phyloP scores from a whole-genome alignment of 169 alveolate genomes.

The Plasmodium vinckei region DNA sequence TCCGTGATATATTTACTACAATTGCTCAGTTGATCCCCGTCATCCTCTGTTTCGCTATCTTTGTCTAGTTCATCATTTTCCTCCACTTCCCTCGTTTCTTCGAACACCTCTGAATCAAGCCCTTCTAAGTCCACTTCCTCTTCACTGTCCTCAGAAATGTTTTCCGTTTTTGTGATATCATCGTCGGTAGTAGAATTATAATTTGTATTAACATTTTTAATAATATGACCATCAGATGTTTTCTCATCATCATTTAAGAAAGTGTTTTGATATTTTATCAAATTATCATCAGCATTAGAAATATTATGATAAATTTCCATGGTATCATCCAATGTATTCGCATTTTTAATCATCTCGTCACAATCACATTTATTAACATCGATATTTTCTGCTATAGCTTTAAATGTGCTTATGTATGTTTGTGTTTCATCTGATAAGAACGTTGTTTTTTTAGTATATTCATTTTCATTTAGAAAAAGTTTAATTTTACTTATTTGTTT shows the following conservation, averaged over 20 bases:
- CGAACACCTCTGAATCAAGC: not conserved
- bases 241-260: too few species aligned
- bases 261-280: too few species aligned
- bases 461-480: conserved; percentile 19
- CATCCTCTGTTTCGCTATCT: not conserved
- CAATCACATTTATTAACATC: too few species aligned
- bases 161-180: not conserved
- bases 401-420: too few species aligned
- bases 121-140: not conserved
- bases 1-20: not conserved
- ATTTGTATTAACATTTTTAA: too few species aligned
- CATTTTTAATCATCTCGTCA: too few species aligned
- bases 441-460: not conserved
- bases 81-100: not conserved
- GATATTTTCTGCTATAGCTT: too few species aligned
- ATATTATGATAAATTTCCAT: too few species aligned
- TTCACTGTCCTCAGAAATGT: conserved; percentile 1
- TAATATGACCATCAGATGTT: too few species aligned
- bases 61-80: not conserved
- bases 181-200: not conserved
- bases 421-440: not conserved
- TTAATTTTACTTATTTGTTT: not conserved
- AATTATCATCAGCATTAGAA: too few species aligned
- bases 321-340: too few species aligned
- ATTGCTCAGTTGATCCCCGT: not conserved